phyloP scores from a whole-genome alignment of 116 monocot genomes.

The Phalaenopsis hybrid region DNA sequence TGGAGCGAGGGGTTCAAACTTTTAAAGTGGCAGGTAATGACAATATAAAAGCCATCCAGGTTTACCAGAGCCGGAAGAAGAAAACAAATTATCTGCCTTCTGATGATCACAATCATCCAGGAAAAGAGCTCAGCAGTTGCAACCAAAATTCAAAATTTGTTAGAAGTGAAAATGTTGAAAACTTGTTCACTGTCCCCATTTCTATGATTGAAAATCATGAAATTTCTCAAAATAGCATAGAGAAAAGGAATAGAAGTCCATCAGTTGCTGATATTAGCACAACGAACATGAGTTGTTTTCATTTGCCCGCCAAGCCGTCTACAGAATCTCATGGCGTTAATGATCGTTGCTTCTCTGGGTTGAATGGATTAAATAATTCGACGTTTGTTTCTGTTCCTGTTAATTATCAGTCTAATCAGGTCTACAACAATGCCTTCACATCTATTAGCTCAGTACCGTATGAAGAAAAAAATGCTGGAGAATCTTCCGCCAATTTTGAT shows the following conservation, averaged over 20 bases:
- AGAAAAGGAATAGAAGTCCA: not conserved
- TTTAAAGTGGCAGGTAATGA: not conserved
- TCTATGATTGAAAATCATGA: slow-evolving; percentile 24
- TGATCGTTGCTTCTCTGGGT: not conserved
- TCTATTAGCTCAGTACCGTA: not conserved
- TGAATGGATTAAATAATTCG: not conserved
- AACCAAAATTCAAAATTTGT: not conserved
- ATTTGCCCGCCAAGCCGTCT: not conserved
- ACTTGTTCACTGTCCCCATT: slow-evolving; percentile 31
- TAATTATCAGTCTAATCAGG: not conserved
- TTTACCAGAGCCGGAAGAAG: slow-evolving; percentile 9
- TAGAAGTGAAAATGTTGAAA: not conserved
- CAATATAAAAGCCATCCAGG: slow-evolving; percentile 9
- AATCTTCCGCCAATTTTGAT: not conserved
- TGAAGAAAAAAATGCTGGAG: not conserved
- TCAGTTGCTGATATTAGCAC: slow-evolving; percentile 1
- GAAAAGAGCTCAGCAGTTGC: not conserved
- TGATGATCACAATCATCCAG: slow-evolving; percentile 5
- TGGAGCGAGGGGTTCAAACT: slow-evolving; percentile 6
- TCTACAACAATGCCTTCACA: not conserved
- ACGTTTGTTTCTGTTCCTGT: not conserved
- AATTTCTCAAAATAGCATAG: slow-evolving; percentile 21
- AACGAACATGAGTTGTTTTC: not conserved
- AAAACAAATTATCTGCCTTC: not conserved
- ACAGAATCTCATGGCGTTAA: not conserved